phyloP scores from a whole-genome alignment of 768 basidiomycete species.

The Mycena epipterygia region DNA sequence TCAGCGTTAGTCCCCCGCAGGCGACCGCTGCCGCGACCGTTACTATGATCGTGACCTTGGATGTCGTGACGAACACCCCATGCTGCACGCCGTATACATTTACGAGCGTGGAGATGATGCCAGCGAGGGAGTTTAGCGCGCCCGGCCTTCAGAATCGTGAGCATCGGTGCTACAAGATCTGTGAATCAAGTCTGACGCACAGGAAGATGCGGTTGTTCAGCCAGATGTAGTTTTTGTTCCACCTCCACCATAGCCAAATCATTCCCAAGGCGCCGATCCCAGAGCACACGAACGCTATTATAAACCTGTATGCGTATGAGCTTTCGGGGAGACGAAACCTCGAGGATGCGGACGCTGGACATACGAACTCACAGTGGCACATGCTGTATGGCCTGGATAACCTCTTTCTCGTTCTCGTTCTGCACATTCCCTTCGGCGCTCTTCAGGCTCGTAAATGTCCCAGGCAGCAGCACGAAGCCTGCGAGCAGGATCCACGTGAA shows the following conservation, averaged over 20 bases:
- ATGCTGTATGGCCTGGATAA: conserved; percentile 55
- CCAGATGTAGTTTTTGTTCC: conserved; percentile 73
- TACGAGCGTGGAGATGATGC: conserved; percentile 50
- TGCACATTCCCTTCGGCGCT: conserved; percentile 39
- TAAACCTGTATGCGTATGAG: conserved; percentile 53
- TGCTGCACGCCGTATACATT: conserved; percentile 49
- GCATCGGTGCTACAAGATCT: not conserved
- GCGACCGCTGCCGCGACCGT: conserved; percentile 43
- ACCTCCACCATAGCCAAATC: conserved; percentile 72
- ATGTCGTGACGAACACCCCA: conserved; percentile 42
- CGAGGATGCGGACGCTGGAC: no score
- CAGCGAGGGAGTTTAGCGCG: conserved; percentile 50
- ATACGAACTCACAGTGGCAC: conserved; percentile 58
- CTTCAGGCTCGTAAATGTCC: conserved; percentile 68
- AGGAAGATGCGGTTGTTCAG: conserved; percentile 67
- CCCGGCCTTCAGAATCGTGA: conserved; percentile 46
- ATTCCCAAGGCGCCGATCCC: conserved; percentile 67
- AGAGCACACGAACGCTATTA: conserved; percentile 69
- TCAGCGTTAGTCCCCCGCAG: conserved; percentile 43
- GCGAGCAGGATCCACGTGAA: conserved; percentile 76
- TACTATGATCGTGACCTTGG: conserved; percentile 47
- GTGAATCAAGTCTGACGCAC: conserved; percentile 47
- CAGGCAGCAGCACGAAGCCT: conserved; percentile 75
- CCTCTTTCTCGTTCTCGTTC: conserved; percentile 45
- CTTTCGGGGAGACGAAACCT: not conserved